Evolutionary conservation across 441 rosid species (phyloP), one percentile per base, ranked within the genome.

Genomic region (Isatis lusitanica): DNA sequence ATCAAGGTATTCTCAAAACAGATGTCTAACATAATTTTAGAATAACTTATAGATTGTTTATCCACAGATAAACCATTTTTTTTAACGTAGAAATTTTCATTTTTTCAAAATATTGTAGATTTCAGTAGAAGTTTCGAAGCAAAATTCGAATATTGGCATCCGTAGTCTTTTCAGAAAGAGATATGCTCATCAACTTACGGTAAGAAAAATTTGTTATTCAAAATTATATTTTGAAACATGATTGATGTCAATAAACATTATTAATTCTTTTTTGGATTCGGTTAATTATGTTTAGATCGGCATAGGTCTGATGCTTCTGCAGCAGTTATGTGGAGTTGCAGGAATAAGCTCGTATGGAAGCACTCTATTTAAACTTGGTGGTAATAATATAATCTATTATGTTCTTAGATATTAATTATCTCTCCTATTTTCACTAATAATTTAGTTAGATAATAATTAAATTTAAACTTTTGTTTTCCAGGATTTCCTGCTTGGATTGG

Each of bases 271-370:
- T 55, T 12, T 39, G 63, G 15, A 35, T 44, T 43, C 16, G 70
- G 28, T 35, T 53, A 6, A 13, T 26, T 60, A 21, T 30, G 36
- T 46, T 35, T 47, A 86, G 95, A 78, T 86, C 47, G 93, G 87
- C 44, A 79, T 82, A 42, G 96, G 93, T 55, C 40, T 90, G 46
- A 80, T 86, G 86, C 11, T 84, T 21, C 18, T 90, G 6, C 86
- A 78, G 65, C 85, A 84, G 59, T 61, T 85, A 39, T 74, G 74
- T 64, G 93, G 91, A 35, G 5, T 4, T n/a, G 74, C 78, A 26
- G 93, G 83, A 31, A 12, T 88, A 48, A 17, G 76, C 3, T 63
- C 57, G 71, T 90, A 86, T 39, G 82, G 88, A 8, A 80, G 80
- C 53, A 50, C 82, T 47, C 68, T 86, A 5, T 84, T 86, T 61